phyloP scores from a whole-genome alignment of 2,329 filamentous ascomycete species.

The Sarocladium kiliense region DNA sequence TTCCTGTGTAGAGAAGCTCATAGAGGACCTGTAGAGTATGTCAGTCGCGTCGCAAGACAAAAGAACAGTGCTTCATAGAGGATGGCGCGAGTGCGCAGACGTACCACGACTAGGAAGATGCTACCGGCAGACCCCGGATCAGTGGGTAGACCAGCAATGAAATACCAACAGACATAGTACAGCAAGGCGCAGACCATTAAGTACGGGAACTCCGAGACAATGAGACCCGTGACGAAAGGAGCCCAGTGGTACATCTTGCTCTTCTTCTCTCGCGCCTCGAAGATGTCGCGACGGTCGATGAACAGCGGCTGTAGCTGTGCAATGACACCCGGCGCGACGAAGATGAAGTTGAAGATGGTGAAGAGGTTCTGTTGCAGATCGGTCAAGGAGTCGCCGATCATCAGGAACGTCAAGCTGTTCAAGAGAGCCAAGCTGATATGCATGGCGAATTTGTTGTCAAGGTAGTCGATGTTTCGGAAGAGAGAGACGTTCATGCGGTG shows the following conservation, averaged over 20 bases:
- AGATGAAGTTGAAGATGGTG: slow-evolving; percentile 59
- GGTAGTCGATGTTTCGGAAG: slow-evolving; percentile 62
- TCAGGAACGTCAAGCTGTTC: slow-evolving; percentile 59
- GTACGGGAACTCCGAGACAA: slow-evolving; percentile 43
- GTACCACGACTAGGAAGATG: too few relatives aligned
- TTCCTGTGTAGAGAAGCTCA: slow-evolving; percentile 33
- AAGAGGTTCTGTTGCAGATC: slow-evolving; percentile 53
- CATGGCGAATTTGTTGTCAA: too few relatives aligned
- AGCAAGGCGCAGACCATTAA: too few relatives aligned
- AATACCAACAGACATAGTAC: too few relatives aligned
- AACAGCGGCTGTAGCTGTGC: slow-evolving; percentile 56
- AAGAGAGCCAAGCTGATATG: slow-evolving; percentile 52
- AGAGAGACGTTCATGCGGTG: slow-evolving; percentile 57
- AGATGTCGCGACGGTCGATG: slow-evolving; percentile 50
- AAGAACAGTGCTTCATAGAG: too few relatives aligned
- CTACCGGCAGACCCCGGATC: too few relatives aligned
- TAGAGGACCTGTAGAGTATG: too few relatives aligned
- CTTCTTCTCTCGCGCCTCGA: slow-evolving; percentile 55
- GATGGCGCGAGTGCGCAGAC: too few relatives aligned
- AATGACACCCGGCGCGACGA: slow-evolving; percentile 53
- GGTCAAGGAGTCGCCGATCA: slow-evolving; percentile 43
- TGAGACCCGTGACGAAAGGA: slow-evolving; percentile 50
- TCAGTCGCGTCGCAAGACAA: too few relatives aligned
- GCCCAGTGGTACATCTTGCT: slow-evolving; percentile 57
- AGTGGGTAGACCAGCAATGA: too few relatives aligned